Percentiles rank a stretch among this genome's conserved stretches.
phyloP scores from a whole-genome alignment of 169 alveolate species.

The Pseudocohnilembus persalinus region DNA sequence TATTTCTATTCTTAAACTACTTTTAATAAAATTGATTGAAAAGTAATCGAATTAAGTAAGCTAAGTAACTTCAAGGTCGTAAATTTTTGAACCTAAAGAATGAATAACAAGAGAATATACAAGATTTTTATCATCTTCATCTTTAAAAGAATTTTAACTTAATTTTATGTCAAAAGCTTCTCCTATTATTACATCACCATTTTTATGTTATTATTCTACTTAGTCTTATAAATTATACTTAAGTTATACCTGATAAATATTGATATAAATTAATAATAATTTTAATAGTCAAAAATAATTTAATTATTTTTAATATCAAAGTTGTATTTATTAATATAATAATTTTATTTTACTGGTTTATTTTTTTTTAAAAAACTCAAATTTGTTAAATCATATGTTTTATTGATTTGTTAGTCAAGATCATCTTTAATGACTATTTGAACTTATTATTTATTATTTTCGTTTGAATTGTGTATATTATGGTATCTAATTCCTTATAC shows the following conservation, averaged over 20 bases:
- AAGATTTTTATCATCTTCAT: neutral
- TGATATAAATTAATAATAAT: too few relatives aligned
- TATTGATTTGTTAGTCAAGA: too few relatives aligned
- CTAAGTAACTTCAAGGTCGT: neutral
- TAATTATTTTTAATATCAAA: too few relatives aligned
- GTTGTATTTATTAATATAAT: too few relatives aligned
- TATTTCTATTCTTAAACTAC: neutral
- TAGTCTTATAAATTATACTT: neutral
- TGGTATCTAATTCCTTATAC: neutral
- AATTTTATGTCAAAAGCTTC: neutral
- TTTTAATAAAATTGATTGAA: neutral
- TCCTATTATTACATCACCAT: neutral
- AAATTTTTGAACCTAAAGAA: neutral
- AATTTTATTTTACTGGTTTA: too few relatives aligned
- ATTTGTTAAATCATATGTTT: too few relatives aligned
- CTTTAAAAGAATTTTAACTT: neutral
- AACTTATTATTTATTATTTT: too few relatives aligned
- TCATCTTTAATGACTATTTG: too few relatives aligned
- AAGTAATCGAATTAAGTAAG: neutral
- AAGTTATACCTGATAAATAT: too few relatives aligned
- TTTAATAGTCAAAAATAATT: too few relatives aligned
- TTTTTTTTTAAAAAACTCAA: too few relatives aligned
- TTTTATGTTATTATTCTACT: neutral
- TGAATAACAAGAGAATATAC: neutral
- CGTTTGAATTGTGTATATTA: too few relatives aligned